phyloP scores from a whole-genome alignment of 2,329 filamentous ascomycete species.

The Fusarium poae region DNA sequence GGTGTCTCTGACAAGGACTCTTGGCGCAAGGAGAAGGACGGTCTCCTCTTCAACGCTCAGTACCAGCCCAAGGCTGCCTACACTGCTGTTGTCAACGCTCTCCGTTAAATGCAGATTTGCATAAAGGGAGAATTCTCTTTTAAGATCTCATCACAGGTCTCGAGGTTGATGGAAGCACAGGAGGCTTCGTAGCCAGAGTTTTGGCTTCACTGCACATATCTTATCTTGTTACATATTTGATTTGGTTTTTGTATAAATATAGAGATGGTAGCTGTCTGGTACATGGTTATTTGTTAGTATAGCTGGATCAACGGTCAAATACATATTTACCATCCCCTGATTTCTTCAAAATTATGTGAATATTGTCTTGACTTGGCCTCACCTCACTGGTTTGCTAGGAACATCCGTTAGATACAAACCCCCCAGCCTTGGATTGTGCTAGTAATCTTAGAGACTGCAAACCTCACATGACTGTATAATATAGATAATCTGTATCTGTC shows the following conservation, averaged over 20 bases:
- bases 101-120: slow-evolving; percentile 12
- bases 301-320: neutral
- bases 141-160: slow-evolving; percentile 1
- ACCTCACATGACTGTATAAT: neutral
- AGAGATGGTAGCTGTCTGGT: slow-evolving; percentile 7
- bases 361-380: neutral
- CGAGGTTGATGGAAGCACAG: neutral
- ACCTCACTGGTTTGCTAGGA: neutral
- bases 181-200: neutral
- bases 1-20: slow-evolving; percentile 60
- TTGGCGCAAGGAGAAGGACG: slow-evolving; percentile 56
- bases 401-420: neutral
- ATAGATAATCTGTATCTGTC: neutral
- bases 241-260: slow-evolving; percentile 12
- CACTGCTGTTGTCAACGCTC: slow-evolving; percentile 52
- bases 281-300: neutral
- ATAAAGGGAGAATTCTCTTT: neutral
- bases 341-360: neutral
- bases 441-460: neutral
- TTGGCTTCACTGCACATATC: slow-evolving; percentile 14
- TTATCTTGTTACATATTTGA: slow-evolving; percentile 18
- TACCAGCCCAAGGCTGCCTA: slow-evolving; percentile 67
- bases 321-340: slow-evolving; percentile 2
- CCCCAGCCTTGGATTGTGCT: no score
- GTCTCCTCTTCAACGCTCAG: slow-evolving; percentile 66